Evolutionary conservation across 345 rosid species (phyloP).

Genomic region (Ricinus communis): DNA sequence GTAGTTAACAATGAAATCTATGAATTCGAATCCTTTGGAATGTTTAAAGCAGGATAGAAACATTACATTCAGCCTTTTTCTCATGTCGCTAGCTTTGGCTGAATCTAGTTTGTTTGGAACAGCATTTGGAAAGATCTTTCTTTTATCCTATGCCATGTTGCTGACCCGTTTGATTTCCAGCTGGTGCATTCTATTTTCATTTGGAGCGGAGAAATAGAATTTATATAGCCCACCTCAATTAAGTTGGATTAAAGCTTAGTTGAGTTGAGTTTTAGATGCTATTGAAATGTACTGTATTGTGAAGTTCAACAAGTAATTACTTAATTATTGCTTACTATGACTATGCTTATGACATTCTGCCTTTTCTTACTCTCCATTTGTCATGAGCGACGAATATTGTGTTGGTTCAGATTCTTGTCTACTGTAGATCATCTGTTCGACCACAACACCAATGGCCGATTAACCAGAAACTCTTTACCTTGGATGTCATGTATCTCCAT

Average conservation of each 20-base stretch:
- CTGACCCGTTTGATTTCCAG: too few species aligned
- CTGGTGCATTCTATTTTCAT: too few species aligned
- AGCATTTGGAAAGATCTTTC: neutral
- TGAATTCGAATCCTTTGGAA: neutral
- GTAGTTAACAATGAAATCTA: neutral
- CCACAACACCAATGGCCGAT: slow-evolving; percentile 76
- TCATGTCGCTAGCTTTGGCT: neutral
- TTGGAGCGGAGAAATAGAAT: too few species aligned
- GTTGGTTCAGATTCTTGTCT: slow-evolving; percentile 54
- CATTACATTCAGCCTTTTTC: neutral
- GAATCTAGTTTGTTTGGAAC: slow-evolving; percentile 1
- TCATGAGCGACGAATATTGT: neutral
- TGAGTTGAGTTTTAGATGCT: too few species aligned
- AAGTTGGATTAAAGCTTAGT: too few species aligned
- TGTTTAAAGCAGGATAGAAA: neutral
- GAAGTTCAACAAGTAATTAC: too few species aligned
- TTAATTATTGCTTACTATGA: neutral
- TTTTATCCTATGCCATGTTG: neutral
- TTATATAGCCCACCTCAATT: too few species aligned
- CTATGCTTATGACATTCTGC: neutral
- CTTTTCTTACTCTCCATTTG: neutral
- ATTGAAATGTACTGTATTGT: neutral
- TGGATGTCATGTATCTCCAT: slow-evolving; percentile 91
- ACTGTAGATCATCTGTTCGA: slow-evolving; percentile 76
- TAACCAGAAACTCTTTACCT: slow-evolving; percentile 74